Base-by-base conservation (phyloP, 192 early-diverging fungal species). In the Funneliformis mosseae region DNA sequence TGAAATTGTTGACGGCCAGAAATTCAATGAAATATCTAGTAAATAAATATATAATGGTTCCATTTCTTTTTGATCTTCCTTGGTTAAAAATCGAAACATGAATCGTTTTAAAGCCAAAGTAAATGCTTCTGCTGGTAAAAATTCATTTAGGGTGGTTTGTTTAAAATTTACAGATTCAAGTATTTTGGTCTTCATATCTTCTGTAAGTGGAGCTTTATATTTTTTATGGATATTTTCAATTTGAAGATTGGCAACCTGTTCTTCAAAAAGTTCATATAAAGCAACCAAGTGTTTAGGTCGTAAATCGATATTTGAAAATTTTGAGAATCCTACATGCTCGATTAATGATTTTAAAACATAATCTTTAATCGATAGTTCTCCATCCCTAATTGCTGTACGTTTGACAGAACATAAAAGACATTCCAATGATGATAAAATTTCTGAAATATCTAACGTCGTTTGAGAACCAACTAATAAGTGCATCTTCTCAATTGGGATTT, bases 361-460 rank as follows among this genome's bases (percentile, higher is more conserved):
- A 8, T 78, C 75, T 25, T 12, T 77, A 33, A 81, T 76, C 0
- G 28, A 55, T 33, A 69, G 68, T 6, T 81, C 39, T 18, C 33
- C 64, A 68, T 81, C 43, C 4, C 41, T 28, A 18, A 21, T 28
- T 16, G 23, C n/a, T 12, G 60, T 81, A 21, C 81, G 59, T 69
- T 81, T 77, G 16, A 81, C 39, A 33, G 70, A 81, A 46, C 81
- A 81, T 21, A 81, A 43, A 42, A 81, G 33, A 27, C 77, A 77
- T 72, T 81, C 81, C 41, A 81, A 63, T 27, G 61, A 68, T 38
- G 81, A 63, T 16, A 81, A 46, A 41, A 81, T 5, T 48, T 72
- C 43, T 25, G 70, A 72, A 27, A 11, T 72, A 12, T 61, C 59
- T 28, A 60, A 55, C 18, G 11, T n/a, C 12, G 55, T 18, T 59